Conservation (phyloP, 208 protist species). For the Trypanosoma theileri region DNA sequence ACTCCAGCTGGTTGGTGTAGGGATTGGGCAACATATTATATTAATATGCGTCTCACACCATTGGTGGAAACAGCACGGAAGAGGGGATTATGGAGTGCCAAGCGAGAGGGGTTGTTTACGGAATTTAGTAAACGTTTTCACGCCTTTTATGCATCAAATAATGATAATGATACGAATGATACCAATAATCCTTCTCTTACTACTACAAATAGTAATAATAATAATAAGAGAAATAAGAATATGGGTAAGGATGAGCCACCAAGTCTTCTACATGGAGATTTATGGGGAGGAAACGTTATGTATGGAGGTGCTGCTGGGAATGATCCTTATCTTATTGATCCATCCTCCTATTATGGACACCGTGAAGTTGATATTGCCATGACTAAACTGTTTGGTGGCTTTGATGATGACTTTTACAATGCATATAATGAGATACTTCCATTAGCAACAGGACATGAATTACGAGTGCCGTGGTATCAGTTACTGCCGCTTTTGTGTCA, state of each 20-base stretch:
- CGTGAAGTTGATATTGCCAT: conserved; percentile 39
- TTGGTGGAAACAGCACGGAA: conserved; percentile 19
- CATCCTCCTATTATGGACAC: conserved; percentile 32
- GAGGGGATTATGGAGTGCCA: conserved; percentile 22
- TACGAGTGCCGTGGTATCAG: conserved; percentile 33
- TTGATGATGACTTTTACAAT: conserved; percentile 32
- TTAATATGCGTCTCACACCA: conserved; percentile 14
- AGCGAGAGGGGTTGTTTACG: conserved; percentile 13
- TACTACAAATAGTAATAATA: too few relatives aligned
- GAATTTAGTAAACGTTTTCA: conserved; percentile 26
- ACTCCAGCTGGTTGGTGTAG: conserved; percentile 12
- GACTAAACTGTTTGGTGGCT: conserved; percentile 38
- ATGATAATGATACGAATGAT: too few relatives aligned
- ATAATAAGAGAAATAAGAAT: neutral
- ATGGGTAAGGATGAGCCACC: neutral
- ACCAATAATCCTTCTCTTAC: too few relatives aligned
- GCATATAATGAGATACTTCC: conserved; percentile 32
- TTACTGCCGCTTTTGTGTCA: conserved; percentile 30
- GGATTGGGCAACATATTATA: conserved; percentile 29
- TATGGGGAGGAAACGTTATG: conserved; percentile 32
- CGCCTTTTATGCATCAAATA: conserved; percentile 7
- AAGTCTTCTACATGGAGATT: conserved; percentile 32
- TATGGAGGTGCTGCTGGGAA: conserved; percentile 10
- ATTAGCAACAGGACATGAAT: conserved; percentile 10
- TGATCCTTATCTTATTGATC: conserved; percentile 31